Base-by-base conservation (phyloP, 495 filamentous ascomycete species). In the Aspergillus ellipticus region DNA sequence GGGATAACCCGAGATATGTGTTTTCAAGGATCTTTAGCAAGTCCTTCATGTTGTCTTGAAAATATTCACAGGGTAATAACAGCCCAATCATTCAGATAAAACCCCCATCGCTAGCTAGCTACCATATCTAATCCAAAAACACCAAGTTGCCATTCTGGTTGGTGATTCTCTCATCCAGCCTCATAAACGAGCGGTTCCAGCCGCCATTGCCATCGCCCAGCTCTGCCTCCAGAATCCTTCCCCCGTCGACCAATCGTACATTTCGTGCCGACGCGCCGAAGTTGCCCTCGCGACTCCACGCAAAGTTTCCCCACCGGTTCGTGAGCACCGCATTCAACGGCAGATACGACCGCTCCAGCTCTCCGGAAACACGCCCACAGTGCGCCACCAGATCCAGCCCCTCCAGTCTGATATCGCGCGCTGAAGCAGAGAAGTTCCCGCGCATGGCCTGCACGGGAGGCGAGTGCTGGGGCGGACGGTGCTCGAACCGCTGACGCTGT, bases 81-180 rank as follows among this genome's bases (percentile, higher is more conserved):
- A 3, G 7, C 7, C 24, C 24, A 28, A 28, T 28, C 24, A 28
- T 28, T 7, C 24, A 28, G 24, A 28, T 7, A 28, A 28, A 28
- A 49, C 5, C 42, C 42, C 8, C 42, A 1, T 16, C 46, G 7
- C 4, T 17, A 1, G n/a, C 19, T 28, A 17, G 26, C 4, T 29
- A 16, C 7, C 33, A 17, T 22, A 20, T 31, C 45, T 43, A 69
- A 68, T 64, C 66, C 55, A 56, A 56, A 61, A 57, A 65, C n/a
- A 61, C 53, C 57, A 76, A 62, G 37, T 65, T 56, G 16, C 74
- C 74, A 49, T 76, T 63, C 22, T 63, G 47, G 50, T 77, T 77
- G 13, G 63, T 60, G 54, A 77, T 74, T 42, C 66, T 62, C 62
- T 77, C 74, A 55, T 77, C 71, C 62, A 77, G 46, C 29, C 67